Percentiles rank a stretch among this genome's conserved stretches.
phyloP scores from a whole-genome alignment of 202 grass and related monocot genomes.

The Musa balbisiana region DNA sequence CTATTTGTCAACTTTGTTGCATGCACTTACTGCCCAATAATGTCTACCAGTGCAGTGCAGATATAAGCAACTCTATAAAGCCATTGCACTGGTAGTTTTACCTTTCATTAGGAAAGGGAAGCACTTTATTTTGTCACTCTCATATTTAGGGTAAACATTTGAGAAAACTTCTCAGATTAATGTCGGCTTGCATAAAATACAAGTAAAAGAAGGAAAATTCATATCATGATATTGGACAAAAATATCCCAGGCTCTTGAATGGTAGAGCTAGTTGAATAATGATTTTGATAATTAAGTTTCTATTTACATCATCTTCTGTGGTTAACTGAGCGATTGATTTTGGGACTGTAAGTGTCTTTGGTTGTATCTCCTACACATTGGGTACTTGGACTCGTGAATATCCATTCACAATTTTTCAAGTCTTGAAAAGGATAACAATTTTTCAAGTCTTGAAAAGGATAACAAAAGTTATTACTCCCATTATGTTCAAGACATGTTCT shows the following conservation, averaged over 20 bases:
- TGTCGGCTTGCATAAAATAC: too few relatives aligned
- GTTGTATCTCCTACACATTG: not conserved
- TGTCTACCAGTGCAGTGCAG: not conserved
- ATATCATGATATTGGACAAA: too few relatives aligned
- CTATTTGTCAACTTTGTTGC: not conserved
- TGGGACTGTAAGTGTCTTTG: not conserved
- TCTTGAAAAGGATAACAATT: not conserved
- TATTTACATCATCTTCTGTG: not conserved
- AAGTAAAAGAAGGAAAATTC: too few relatives aligned
- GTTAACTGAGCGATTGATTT: not conserved
- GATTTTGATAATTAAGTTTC: not conserved
- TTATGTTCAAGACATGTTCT: not conserved
- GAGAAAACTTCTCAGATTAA: too few relatives aligned
- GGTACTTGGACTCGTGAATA: not conserved
- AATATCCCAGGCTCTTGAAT: too few relatives aligned
- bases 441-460: not conserved
- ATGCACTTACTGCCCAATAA: not conserved
- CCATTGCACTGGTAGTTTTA: not conserved
- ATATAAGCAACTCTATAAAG: not conserved
- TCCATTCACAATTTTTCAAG: not conserved
- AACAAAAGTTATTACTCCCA: not conserved
- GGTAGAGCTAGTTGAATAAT: too few relatives aligned
- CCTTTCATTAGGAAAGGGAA: not conserved
- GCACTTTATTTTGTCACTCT: not conserved
- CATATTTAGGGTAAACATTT: too few relatives aligned